These are phyloP conservation scores for Tuber melanosporum DNA, from an alignment of 495 filamentous ascomycete species.

Conservation along the genomic window DNA sequence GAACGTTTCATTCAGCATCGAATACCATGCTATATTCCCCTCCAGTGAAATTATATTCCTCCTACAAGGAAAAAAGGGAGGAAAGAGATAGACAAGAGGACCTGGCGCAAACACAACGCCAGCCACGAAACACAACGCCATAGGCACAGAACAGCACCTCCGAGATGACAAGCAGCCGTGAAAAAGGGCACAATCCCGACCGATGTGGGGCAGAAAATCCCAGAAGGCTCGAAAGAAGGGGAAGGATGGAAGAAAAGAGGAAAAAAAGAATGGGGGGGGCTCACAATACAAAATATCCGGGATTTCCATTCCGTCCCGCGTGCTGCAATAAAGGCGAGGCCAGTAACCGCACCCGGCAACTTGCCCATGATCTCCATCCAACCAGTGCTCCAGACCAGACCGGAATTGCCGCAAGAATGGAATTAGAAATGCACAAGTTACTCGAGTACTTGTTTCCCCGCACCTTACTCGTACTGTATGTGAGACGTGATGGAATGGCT, in stretches of 20 bases:
- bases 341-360: neutral
- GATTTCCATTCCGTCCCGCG: neutral
- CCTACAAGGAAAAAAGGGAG: neutral
- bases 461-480: neutral
- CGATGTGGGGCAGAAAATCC: neutral
- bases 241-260: neutral
- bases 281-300: neutral
- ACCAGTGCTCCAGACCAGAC: neutral
- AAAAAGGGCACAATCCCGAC: neutral
- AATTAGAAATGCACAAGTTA: neutral
- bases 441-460: neutral
- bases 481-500: neutral
- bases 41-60: neutral
- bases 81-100: neutral
- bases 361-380: neutral
- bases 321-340: neutral
- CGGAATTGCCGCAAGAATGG: neutral
- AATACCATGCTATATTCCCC: neutral
- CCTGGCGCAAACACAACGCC: neutral
- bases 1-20: neutral
- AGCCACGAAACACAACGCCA: neutral
- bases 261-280: neutral
- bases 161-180: neutral
- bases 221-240: neutral
- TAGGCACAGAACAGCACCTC: neutral